Base-by-base conservation (phyloP, 1,139 yeast genomes). In the Blastobotrys indianensis region DNA sequence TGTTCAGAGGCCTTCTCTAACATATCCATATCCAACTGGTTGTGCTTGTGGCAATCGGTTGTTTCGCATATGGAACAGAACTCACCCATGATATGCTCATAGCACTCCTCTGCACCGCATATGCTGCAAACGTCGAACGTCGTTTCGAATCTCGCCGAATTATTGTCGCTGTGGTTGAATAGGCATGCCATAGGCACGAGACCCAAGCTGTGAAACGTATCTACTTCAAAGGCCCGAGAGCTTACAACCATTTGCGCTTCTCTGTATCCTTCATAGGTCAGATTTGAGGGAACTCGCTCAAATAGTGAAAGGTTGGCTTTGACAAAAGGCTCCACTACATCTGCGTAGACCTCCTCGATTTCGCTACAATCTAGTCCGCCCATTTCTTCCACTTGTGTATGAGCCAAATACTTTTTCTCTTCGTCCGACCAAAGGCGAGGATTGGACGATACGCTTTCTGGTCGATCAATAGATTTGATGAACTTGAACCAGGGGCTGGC, bases 151-250 rank as follows among this genome's bases (percentile, higher is more conserved):
- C 84, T 86, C 5, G 83, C 88, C 56, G 79, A 73, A 37, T 75
- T 69, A 8, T 52, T 70, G 8, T 75, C 74, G 34, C 76, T 68
- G 60, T 87, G 96, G 55, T 88, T 88, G 67, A 88, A 88, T 42
- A 90, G 68, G 63, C 90, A 95, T 0, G 96, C 97, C 12, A 90
- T 90, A 0, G 97, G 96, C 29, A 88, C 95, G 50, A 90, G 67
- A 0, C 85, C 85, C 35, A 83, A 73, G 25, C 81, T 85, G 56
- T 82, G 85, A 61, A 67, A 87, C 41, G 72, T 74, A 61, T 90
- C 97, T 15, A 90, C 79, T 45, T 80, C 81, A 61, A 88, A 87
- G 1, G 90, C 88, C 49, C 95, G 72, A 1, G 94, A 80, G 0
- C 88, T 78, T 11, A 86, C 80, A 4, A 63, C 59, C 12, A 63